Evolutionary conservation across 148 eudicot species (phyloP).

Genomic region (Amaranthus hypochondriacus): DNA sequence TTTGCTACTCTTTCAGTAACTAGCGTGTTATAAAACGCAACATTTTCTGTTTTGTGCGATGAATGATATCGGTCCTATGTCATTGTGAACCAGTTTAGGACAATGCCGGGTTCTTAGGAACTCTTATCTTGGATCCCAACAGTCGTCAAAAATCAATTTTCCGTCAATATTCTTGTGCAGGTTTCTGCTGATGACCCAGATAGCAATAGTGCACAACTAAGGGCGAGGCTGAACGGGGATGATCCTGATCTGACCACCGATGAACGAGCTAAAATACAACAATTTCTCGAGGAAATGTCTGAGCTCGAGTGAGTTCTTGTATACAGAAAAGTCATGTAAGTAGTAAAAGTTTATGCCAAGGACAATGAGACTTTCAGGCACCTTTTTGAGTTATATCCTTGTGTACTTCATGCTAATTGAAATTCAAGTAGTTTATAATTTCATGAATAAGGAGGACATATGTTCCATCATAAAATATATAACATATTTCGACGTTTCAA

Average conservation of each 20-base stretch:
- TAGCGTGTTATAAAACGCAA: not conserved
- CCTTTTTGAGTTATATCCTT: no score
- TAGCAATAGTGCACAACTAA: conserved; percentile 41
- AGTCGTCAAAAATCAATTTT: no score
- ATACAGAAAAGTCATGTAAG: not conserved
- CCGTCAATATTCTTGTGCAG: conserved; percentile 29
- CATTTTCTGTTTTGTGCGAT: not conserved
- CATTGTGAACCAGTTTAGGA: not conserved
- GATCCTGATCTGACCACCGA: conserved; percentile 50
- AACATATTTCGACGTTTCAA: no score
- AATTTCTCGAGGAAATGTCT: conserved; percentile 54
- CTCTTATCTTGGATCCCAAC: not conserved
- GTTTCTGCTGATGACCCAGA: conserved; percentile 48
- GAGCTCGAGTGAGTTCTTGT: conserved; percentile 25
- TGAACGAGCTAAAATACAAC: conserved; percentile 50
- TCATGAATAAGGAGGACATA: no score
- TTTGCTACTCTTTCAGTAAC: not conserved
- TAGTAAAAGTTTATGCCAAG: not conserved
- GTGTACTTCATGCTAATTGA: no score
- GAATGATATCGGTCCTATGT: not conserved
- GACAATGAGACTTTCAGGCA: not conserved
- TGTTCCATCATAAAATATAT: no score
- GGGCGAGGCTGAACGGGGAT: conserved; percentile 53
- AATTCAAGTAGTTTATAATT: no score
- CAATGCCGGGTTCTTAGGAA: not conserved